Percentiles rank a stretch among this genome's conserved stretches.
Evolutionary conservation across 768 basidiomycete species (phyloP).

Genomic region (Leucocoprinus leucothites): DNA sequence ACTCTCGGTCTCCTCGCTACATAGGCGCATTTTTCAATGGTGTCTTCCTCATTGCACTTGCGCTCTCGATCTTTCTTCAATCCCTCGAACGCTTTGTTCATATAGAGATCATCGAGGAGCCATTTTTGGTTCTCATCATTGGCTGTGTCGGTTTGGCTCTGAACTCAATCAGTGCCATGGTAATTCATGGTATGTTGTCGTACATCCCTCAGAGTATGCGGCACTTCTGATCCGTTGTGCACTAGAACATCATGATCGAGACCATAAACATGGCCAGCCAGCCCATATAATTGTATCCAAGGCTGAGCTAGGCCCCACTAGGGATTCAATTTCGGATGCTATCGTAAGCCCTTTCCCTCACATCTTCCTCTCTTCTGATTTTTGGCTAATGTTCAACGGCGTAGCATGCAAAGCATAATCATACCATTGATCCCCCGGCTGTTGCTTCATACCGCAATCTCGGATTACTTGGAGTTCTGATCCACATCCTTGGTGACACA

Average conservation of each 20-base stretch:
- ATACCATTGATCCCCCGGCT: conserved; percentile 37
- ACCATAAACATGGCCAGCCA: conserved; percentile 31
- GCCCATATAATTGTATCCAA: conserved; percentile 13
- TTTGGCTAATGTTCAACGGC: neutral
- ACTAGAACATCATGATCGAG: conserved; percentile 38
- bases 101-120: conserved; percentile 39
- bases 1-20: no score
- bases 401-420: conserved; percentile 49
- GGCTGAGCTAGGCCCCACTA: conserved; percentile 13
- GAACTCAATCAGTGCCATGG: conserved; percentile 44
- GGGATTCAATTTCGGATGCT: conserved; percentile 19
- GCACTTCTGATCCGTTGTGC: neutral
- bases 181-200: conserved; percentile 41
- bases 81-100: conserved; percentile 53
- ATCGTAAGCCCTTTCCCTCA: conserved; percentile 26
- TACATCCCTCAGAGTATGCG: neutral
- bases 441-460: conserved; percentile 34
- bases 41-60: conserved; percentile 49
- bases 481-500: conserved; percentile 52
- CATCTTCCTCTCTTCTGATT: neutral
- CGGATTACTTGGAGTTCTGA: conserved; percentile 44
- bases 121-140: conserved; percentile 44
- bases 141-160: conserved; percentile 44
- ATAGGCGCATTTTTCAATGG: conserved; percentile 57
- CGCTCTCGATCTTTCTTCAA: conserved; percentile 49